These are phyloP conservation scores for Ammopiptanthus mongolicus DNA, from an alignment of 306 rosid genomes.

Conservation along the genomic window DNA sequence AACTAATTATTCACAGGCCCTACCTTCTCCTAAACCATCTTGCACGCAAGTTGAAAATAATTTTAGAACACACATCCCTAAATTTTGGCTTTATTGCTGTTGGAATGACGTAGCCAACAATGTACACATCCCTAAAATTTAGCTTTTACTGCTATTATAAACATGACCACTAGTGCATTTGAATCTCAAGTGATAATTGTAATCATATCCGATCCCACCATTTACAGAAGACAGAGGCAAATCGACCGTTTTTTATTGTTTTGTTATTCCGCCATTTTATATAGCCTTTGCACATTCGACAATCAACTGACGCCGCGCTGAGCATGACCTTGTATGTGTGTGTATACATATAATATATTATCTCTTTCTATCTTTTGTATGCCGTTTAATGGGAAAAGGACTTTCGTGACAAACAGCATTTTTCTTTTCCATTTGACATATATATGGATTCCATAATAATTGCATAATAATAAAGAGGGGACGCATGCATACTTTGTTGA, in stretches of 20 bases:
- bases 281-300: neutral
- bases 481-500: neutral
- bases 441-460: neutral
- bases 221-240: neutral
- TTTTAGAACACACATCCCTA: slow-evolving; percentile 27
- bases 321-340: neutral
- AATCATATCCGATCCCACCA: slow-evolving; percentile 1
- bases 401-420: neutral
- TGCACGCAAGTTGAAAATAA: slow-evolving; percentile 9
- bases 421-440: neutral
- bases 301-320: neutral
- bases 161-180: neutral
- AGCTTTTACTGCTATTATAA: neutral
- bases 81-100: slow-evolving; percentile 36
- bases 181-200: neutral
- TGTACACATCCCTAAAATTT: neutral
- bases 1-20: neutral
- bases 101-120: slow-evolving; percentile 30
- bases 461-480: slow-evolving; percentile 14
- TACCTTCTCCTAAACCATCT: neutral
- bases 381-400: too few relatives aligned
- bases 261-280: neutral
- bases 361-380: too few relatives aligned
- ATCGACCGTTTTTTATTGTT: neutral
- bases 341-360: neutral